Conservation (phyloP, 2,329 filamentous ascomycete species). For the Fusarium phyllophilum region DNA sequence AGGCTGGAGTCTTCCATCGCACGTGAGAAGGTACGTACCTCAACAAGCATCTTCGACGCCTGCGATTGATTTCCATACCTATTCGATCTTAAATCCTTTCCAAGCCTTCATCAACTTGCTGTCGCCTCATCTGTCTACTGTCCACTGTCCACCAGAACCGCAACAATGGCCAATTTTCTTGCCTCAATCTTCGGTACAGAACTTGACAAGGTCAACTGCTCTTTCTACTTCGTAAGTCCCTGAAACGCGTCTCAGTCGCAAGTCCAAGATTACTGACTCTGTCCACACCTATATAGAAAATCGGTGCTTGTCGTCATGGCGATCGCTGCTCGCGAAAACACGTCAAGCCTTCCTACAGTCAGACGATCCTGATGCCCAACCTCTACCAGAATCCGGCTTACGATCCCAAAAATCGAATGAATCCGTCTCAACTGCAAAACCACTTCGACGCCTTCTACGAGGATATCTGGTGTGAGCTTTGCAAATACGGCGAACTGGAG, state of each 20-base stretch:
- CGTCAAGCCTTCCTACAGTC: slow-evolving; percentile 97
- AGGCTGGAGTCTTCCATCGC: slow-evolving; percentile 31
- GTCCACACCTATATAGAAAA: slow-evolving; percentile 75
- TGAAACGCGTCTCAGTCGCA: slow-evolving; percentile 22
- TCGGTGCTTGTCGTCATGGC: slow-evolving; percentile 97
- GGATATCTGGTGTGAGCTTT: slow-evolving; percentile 99
- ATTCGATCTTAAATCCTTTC: slow-evolving; percentile 34
- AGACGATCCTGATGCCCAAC: slow-evolving; percentile 97
- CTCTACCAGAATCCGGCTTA: slow-evolving; percentile 99
- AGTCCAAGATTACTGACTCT: slow-evolving; percentile 19
- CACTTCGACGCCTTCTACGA: slow-evolving; percentile 99
- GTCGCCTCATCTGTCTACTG: neutral
- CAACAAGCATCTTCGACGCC: slow-evolving; percentile 23
- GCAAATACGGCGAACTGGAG: slow-evolving; percentile 97
- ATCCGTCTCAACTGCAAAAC: slow-evolving; percentile 93
- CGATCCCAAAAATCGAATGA: slow-evolving; percentile 97
- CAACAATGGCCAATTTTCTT: slow-evolving; percentile 92
- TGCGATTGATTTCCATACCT: neutral
- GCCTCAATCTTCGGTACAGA: slow-evolving; percentile 99
- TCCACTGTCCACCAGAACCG: neutral
- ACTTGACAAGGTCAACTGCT: slow-evolving; percentile 99
- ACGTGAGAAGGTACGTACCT: slow-evolving; percentile 45
- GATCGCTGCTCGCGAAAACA: slow-evolving; percentile 98
- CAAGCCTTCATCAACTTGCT: slow-evolving; percentile 28
- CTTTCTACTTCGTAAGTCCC: slow-evolving; percentile 78